Evolutionary conservation across 805 yeast species (phyloP).

Genomic region (Suhomyces sp.): DNA sequence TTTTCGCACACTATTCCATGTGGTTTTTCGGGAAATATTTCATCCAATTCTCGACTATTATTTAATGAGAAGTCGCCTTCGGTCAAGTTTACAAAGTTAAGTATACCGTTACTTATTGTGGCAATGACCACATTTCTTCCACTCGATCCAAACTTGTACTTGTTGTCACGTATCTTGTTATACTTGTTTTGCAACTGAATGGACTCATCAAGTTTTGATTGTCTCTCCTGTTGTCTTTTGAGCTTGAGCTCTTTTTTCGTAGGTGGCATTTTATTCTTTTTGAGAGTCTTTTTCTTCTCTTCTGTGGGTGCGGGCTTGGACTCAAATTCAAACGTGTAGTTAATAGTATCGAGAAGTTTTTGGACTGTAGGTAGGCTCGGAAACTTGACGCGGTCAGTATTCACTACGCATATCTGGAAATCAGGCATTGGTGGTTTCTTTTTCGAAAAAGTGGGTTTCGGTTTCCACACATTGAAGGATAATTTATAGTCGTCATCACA

Average conservation of each 20-base stretch:
- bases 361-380: conserved; percentile 48
- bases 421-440: conserved; percentile 70
- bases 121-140: conserved; percentile 58
- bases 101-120: conserved; percentile 68
- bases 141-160: conserved; percentile 50
- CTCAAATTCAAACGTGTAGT: conserved; percentile 3
- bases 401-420: conserved; percentile 63
- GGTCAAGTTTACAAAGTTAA: conserved; percentile 58
- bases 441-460: conserved; percentile 67
- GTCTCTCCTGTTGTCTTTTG: conserved; percentile 25
- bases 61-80: conserved; percentile 47
- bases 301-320: not conserved
- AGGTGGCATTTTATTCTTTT: conserved; percentile 16
- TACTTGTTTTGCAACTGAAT: conserved; percentile 26
- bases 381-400: conserved; percentile 41
- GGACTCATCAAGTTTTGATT: conserved; percentile 20
- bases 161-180: conserved; percentile 29
- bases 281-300: conserved; percentile 3
- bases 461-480: conserved; percentile 80
- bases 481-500: conserved; percentile 23
- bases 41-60: conserved; percentile 13
- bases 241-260: conserved; percentile 25
- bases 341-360: conserved; percentile 19
- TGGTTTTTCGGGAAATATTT: conserved; percentile 11
- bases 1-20: conserved; percentile 18